Evolutionary conservation across 768 basidiomycete genomes (phyloP).

Genomic region (Naganishia kalamii): DNA sequence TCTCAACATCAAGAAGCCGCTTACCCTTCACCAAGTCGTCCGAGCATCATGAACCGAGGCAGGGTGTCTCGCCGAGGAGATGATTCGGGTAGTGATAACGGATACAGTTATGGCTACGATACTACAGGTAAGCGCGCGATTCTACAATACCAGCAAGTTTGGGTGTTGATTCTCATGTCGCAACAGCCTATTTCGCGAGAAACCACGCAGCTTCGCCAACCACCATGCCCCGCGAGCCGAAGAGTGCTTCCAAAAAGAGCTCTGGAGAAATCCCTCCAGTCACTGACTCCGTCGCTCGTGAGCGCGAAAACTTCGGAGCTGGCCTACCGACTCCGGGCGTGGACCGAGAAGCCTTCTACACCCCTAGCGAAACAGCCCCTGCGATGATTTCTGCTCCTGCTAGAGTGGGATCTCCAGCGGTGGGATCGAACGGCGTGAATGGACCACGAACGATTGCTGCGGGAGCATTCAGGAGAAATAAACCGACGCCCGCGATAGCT

Average conservation of each 20-base stretch:
- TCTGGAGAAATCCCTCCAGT: constrained; percentile 3
- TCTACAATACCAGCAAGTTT: neutral
- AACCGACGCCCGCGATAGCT: constrained; percentile 9
- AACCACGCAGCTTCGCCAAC: constrained; percentile 16
- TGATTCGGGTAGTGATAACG: constrained; percentile 18
- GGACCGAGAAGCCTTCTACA: constrained; percentile 18
- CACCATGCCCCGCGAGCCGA: neutral
- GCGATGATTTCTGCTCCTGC: neutral
- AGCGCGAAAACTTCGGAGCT: constrained; percentile 11
- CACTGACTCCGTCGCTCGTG: neutral
- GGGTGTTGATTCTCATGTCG: neutral
- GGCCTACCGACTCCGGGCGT: neutral
- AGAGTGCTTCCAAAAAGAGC: neutral
- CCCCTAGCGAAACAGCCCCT: constrained; percentile 2
- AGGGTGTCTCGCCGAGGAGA: constrained; percentile 1
- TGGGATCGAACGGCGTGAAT: constrained; percentile 1
- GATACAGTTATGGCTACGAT: constrained; percentile 19
- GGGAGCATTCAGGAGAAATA: constrained; percentile 23
- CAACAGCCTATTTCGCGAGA: constrained; percentile 14
- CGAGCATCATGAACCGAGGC: constrained; percentile 21
- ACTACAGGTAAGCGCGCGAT: constrained; percentile 12
- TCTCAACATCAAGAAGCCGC: neutral
- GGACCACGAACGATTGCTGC: constrained; percentile 24
- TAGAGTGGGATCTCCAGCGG: neutral
- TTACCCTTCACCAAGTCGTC: neutral